Conservation (phyloP, 768 basidiomycete genomes). For the Amanita muscaria region DNA sequence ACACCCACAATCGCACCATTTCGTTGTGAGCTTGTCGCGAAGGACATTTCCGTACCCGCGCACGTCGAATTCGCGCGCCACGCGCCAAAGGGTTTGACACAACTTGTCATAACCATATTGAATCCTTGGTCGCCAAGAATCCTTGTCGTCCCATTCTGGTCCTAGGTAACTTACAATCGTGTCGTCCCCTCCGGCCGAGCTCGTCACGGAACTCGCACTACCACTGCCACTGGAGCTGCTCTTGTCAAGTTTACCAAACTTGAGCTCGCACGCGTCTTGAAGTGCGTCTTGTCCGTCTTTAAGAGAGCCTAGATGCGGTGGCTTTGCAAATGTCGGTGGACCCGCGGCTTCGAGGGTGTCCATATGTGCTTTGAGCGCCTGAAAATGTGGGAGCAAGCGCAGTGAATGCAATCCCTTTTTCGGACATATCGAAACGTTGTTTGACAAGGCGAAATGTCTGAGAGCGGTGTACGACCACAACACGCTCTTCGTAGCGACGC, state of each 20-base stretch:
- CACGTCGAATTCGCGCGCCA: slow-evolving; percentile 64
- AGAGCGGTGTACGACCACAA: slow-evolving; percentile 75
- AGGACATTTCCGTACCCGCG: slow-evolving; percentile 63
- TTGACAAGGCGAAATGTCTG: slow-evolving; percentile 66
- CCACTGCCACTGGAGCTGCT: slow-evolving; percentile 15
- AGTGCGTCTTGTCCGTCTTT: slow-evolving; percentile 51
- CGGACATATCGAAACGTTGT: slow-evolving; percentile 56
- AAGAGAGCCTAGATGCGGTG: slow-evolving; percentile 53
- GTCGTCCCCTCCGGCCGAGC: no score
- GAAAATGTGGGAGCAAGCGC: slow-evolving; percentile 52
- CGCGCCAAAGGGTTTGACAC: slow-evolving; percentile 58
- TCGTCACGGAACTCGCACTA: no score
- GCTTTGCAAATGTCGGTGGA: slow-evolving; percentile 50
- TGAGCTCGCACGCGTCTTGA: slow-evolving; percentile 56
- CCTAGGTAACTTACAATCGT: neutral
- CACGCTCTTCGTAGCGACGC: slow-evolving; percentile 73
- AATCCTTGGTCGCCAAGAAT: slow-evolving; percentile 55
- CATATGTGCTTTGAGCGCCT: slow-evolving; percentile 52
- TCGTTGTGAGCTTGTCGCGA: slow-evolving; percentile 61
- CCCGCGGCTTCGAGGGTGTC: slow-evolving; percentile 52
- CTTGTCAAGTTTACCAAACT: slow-evolving; percentile 34
- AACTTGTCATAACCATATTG: slow-evolving; percentile 57
- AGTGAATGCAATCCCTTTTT: slow-evolving; percentile 61
- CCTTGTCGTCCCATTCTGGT: slow-evolving; percentile 37
- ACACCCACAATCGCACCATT: slow-evolving; percentile 79